Evolutionary conservation across 2,329 filamentous ascomycete genomes (phyloP).

Genomic region (Ophiostoma triangulosporum): DNA sequence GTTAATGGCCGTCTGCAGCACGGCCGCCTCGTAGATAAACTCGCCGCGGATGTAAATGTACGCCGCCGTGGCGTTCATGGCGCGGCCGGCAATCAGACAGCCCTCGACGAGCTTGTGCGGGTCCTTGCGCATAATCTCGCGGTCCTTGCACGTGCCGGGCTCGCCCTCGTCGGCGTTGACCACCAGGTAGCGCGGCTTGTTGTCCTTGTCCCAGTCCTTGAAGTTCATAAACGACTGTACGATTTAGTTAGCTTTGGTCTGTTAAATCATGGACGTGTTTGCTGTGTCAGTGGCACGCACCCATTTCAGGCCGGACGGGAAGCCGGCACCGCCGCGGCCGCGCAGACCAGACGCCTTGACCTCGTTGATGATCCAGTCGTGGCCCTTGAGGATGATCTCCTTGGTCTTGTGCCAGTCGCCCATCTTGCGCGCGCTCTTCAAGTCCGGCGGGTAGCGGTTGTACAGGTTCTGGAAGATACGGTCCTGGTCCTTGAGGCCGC

Average conservation of each 20-base stretch:
- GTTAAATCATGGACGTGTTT: too few relatives aligned
- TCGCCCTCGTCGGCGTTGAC: constrained; percentile 99
- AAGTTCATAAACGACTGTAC: constrained; percentile 98
- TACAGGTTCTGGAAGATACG: constrained; percentile 99
- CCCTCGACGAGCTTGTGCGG: constrained; percentile 98
- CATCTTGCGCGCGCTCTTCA: constrained; percentile 93
- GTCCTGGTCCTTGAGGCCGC: constrained; percentile 89
- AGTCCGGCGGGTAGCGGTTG: constrained; percentile 76
- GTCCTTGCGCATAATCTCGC: constrained; percentile 99
- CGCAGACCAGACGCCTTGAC: constrained; percentile 92
- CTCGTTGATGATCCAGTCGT: constrained; percentile 98
- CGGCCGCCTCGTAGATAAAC: constrained; percentile 89
- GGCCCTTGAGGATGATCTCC: constrained; percentile 91
- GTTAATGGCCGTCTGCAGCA: constrained; percentile 90
- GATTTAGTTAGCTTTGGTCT: background rate
- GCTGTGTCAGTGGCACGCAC: constrained; percentile 51
- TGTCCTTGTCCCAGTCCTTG: constrained; percentile 98
- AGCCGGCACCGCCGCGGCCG: constrained; percentile 92
- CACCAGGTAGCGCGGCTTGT: constrained; percentile 87
- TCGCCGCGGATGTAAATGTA: constrained; percentile 99
- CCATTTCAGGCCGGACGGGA: constrained; percentile 98
- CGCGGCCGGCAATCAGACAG: constrained; percentile 86
- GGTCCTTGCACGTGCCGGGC: constrained; percentile 97
- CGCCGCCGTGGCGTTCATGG: constrained; percentile 96
- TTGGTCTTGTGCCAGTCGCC: constrained; percentile 99